phyloP scores from a whole-genome alignment of 2,329 filamentous ascomycete species.

The Alternaria sp. region DNA sequence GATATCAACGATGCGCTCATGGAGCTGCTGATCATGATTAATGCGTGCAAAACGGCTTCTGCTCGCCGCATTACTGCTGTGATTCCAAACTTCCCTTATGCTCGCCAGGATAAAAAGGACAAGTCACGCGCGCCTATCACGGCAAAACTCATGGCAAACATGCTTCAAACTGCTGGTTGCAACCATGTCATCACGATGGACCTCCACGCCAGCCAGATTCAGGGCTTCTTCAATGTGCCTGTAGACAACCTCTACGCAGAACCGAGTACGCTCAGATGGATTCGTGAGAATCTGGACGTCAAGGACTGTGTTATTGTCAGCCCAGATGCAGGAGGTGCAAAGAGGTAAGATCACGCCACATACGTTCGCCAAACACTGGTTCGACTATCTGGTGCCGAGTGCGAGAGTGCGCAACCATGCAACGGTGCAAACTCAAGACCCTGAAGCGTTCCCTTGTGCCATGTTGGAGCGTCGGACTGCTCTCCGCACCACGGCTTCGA shows the following conservation, averaged over 20 bases:
- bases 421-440: slow-evolving; percentile 1
- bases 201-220: slow-evolving; percentile 90
- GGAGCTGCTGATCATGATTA: slow-evolving; percentile 98
- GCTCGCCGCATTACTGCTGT: slow-evolving; percentile 94
- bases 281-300: slow-evolving; percentile 81
- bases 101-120: slow-evolving; percentile 97
- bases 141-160: slow-evolving; percentile 94
- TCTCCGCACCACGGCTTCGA: slow-evolving; percentile 2
- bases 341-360: slow-evolving; percentile 64
- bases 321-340: slow-evolving; percentile 93
- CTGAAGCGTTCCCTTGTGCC: not conserved
- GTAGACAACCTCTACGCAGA: slow-evolving; percentile 90
- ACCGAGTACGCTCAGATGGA: slow-evolving; percentile 90
- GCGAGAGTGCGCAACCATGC: not conserved
- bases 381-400: not conserved
- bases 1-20: slow-evolving; percentile 98
- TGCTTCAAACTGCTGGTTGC: slow-evolving; percentile 93
- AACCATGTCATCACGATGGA: slow-evolving; percentile 97
- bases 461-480: slow-evolving; percentile 4
- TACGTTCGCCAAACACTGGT: not conserved
- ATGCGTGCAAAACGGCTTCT: slow-evolving; percentile 85
- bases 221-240: slow-evolving; percentile 91
- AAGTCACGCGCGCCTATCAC: slow-evolving; percentile 95
- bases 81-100: slow-evolving; percentile 95
- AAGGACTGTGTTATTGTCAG: slow-evolving; percentile 92